phyloP scores from a whole-genome alignment of 495 filamentous ascomycete species.

The Patellaria atrata region DNA sequence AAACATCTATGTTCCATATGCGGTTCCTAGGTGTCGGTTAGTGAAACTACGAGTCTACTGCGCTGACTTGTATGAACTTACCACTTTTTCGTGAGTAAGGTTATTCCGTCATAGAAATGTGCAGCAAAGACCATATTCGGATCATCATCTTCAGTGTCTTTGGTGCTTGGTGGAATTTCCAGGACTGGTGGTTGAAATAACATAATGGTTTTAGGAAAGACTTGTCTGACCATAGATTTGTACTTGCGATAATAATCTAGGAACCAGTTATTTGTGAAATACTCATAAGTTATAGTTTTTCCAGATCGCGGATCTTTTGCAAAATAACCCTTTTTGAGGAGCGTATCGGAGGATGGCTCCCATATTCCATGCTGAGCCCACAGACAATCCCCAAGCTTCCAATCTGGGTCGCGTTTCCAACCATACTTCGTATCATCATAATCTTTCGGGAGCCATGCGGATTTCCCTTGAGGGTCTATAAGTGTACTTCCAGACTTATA shows the following conservation, averaged over 20 bases:
- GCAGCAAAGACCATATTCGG: slow-evolving; percentile 81
- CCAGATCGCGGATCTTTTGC: slow-evolving; percentile 56
- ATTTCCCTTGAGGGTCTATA: slow-evolving; percentile 76
- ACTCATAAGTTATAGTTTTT: slow-evolving; percentile 57
- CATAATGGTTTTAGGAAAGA: slow-evolving; percentile 71
- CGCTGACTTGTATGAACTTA: slow-evolving; percentile 21
- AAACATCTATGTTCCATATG: slow-evolving; percentile 89
- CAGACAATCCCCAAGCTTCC: slow-evolving; percentile 84
- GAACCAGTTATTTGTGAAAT: slow-evolving; percentile 82
- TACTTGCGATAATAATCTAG: slow-evolving; percentile 72
- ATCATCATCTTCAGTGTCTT: slow-evolving; percentile 79
- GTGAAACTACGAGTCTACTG: neutral
- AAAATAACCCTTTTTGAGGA: slow-evolving; percentile 83
- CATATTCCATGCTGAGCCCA: slow-evolving; percentile 97
- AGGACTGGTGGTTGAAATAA: slow-evolving; percentile 86
- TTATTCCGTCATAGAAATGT: slow-evolving; percentile 94
- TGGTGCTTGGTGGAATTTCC: slow-evolving; percentile 78
- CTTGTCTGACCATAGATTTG: slow-evolving; percentile 50
- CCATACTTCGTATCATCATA: slow-evolving; percentile 82
- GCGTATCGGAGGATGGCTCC: slow-evolving; percentile 64
- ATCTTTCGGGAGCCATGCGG: slow-evolving; percentile 64
- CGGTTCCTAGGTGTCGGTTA: slow-evolving; percentile 47
- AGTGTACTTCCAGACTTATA: slow-evolving; percentile 72
- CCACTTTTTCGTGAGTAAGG: slow-evolving; percentile 96
- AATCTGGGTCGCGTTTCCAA: slow-evolving; percentile 73